Percentiles rank a stretch among this genome's conserved stretches.
Evolutionary conservation across 208 protist genomes (phyloP).

Genomic region (Leishmania turanica): DNA sequence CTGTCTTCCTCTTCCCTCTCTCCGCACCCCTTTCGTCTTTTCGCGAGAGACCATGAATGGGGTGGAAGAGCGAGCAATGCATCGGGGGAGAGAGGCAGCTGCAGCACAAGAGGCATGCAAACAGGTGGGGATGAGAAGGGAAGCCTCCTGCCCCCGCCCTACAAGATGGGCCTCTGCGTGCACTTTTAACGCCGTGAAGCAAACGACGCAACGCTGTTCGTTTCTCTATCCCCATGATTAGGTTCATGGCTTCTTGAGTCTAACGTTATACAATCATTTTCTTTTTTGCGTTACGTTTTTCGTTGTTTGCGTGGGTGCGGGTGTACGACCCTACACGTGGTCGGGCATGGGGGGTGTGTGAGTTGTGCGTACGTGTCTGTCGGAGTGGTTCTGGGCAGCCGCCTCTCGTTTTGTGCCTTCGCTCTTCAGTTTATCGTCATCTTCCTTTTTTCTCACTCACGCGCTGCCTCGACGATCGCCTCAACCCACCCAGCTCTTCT

Average conservation of each 20-base stretch:
- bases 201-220: background rate
- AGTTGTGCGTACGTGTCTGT: background rate
- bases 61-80: background rate
- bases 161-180: background rate
- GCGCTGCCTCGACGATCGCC: background rate
- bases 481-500: background rate
- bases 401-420: background rate
- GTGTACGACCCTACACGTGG: background rate
- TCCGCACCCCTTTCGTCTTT: background rate
- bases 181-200: background rate
- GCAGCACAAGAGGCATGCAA: background rate
- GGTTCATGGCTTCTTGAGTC: background rate
- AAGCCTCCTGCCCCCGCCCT: background rate
- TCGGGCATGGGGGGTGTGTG: background rate
- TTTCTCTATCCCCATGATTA: background rate
- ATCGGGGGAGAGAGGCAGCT: background rate
- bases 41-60: background rate
- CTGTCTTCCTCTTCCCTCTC: background rate
- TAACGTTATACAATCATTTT: background rate
- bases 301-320: background rate
- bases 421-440: background rate
- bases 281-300: background rate
- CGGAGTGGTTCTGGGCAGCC: background rate
- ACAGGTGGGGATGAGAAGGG: background rate
- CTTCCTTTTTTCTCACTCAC: background rate